Evolutionary conservation across 169 alveolate genomes (phyloP).

Genomic region (Babesia microti): DNA sequence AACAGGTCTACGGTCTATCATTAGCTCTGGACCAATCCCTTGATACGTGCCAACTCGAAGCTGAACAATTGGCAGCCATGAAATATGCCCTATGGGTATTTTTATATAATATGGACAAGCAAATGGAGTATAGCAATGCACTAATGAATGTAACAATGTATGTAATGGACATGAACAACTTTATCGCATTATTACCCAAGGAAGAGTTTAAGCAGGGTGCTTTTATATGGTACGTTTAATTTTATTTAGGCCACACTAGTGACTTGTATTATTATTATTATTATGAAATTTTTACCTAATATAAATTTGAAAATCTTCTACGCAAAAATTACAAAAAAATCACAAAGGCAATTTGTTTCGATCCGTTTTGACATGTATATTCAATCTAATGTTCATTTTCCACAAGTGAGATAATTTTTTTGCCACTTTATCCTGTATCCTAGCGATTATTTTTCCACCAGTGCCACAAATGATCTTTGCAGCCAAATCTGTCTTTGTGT

Average conservation of each 20-base stretch:
- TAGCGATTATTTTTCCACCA: slow-evolving; percentile 45
- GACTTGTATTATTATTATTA: too few relatives aligned
- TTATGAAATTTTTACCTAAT: too few relatives aligned
- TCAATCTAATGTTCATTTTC: slow-evolving; percentile 52
- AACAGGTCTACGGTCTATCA: slow-evolving; percentile 36
- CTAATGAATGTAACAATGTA: slow-evolving; percentile 14
- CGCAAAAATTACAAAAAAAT: too few relatives aligned
- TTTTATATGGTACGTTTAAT: slow-evolving; percentile 19
- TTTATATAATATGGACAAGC: too few relatives aligned
- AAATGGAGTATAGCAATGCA: too few relatives aligned
- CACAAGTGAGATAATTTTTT: slow-evolving; percentile 52
- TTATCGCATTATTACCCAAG: slow-evolving; percentile 15
- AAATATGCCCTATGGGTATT: too few relatives aligned
- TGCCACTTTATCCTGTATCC: slow-evolving; percentile 59
- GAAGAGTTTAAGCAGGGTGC: slow-evolving; percentile 24
- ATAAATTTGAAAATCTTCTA: too few relatives aligned
- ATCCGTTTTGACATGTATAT: slow-evolving; percentile 52
- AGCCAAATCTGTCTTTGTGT: slow-evolving; percentile 29
- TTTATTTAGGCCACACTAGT: slow-evolving; percentile 7
- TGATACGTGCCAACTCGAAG: slow-evolving; percentile 11
- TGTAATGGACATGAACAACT: slow-evolving; percentile 13
- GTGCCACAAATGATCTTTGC: slow-evolving; percentile 66
- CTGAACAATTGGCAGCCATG: slow-evolving; percentile 9
- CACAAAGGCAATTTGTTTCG: too few relatives aligned
- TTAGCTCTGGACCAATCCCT: slow-evolving; percentile 38